Evolutionary conservation across 352 stramenopile species (phyloP).

Genomic region (Aphanomyces euteiches): DNA sequence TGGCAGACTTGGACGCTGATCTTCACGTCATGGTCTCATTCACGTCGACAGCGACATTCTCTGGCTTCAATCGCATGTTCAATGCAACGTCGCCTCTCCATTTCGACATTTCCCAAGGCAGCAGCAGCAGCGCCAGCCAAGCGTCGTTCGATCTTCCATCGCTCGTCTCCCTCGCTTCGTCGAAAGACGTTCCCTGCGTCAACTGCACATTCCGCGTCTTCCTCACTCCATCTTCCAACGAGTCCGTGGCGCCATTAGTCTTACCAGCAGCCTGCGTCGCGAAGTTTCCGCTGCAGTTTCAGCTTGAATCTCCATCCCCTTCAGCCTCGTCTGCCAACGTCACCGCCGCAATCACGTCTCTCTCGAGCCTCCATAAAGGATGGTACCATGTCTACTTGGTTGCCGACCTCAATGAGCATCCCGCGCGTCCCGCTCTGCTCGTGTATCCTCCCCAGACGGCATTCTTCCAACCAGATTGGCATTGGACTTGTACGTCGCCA

Average conservation of each 20-base stretch:
- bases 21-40: background rate
- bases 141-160: background rate
- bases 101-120: background rate
- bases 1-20: constrained; percentile 18
- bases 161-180: background rate
- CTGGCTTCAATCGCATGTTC: constrained; percentile 3
- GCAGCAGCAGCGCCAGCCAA: too few relatives aligned
- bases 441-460: too few relatives aligned
- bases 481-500: too few relatives aligned
- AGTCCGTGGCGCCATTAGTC: background rate
- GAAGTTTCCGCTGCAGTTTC: background rate
- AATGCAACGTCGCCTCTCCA: background rate
- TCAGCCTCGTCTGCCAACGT: background rate
- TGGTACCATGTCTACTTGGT: constrained; percentile 12
- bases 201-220: background rate
- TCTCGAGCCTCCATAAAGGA: background rate
- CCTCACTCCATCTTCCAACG: background rate
- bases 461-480: too few relatives aligned
- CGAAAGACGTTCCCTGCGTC: background rate
- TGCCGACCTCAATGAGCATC: background rate
- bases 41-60: constrained; percentile 8
- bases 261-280: background rate
- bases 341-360: background rate
- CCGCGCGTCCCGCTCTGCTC: too few relatives aligned
- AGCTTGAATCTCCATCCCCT: background rate